phyloP scores from a whole-genome alignment of 352 stramenopile genomes.

The Phytopythium montanum region DNA sequence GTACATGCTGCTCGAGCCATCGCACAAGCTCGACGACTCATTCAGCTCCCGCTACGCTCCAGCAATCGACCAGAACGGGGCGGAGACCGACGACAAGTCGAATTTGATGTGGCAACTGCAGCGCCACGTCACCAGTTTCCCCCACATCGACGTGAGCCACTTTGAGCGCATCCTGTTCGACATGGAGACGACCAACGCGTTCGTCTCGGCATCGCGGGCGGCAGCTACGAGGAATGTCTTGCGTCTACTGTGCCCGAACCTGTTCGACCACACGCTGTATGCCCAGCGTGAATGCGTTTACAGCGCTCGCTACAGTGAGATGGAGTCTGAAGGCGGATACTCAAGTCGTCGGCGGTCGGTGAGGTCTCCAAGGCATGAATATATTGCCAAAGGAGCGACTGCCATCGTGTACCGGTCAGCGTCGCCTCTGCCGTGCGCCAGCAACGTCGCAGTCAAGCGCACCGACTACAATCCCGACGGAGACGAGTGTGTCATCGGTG shows the following conservation, averaged over 20 bases:
- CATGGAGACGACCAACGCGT: constrained; percentile 22
- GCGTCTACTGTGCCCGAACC: constrained; percentile 32
- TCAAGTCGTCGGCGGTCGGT: not conserved
- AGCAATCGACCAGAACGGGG: not conserved
- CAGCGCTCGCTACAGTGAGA: not conserved
- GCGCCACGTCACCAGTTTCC: constrained; percentile 21
- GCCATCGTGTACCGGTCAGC: constrained; percentile 37
- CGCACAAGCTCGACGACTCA: constrained; percentile 28
- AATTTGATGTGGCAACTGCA: constrained; percentile 50
- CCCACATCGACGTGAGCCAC: constrained; percentile 12
- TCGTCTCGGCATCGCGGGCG: constrained; percentile 20
- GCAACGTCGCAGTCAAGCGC: constrained; percentile 46
- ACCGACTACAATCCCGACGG: constrained; percentile 39
- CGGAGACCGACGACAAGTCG: not conserved
- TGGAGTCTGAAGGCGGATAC: not conserved
- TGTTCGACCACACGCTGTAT: constrained; percentile 38
- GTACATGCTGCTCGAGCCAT: constrained; percentile 28
- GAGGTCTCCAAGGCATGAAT: constrained; percentile 11
- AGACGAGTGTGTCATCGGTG: constrained; percentile 34
- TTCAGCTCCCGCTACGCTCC: constrained; percentile 33
- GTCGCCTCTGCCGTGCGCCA: constrained; percentile 10
- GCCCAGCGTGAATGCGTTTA: constrained; percentile 3
- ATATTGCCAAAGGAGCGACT: constrained; percentile 50
- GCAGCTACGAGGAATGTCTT: constrained; percentile 31
- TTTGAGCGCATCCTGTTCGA: constrained; percentile 29